phyloP scores from a whole-genome alignment of 495 filamentous ascomycete genomes.

The Penicillium paradoxum region DNA sequence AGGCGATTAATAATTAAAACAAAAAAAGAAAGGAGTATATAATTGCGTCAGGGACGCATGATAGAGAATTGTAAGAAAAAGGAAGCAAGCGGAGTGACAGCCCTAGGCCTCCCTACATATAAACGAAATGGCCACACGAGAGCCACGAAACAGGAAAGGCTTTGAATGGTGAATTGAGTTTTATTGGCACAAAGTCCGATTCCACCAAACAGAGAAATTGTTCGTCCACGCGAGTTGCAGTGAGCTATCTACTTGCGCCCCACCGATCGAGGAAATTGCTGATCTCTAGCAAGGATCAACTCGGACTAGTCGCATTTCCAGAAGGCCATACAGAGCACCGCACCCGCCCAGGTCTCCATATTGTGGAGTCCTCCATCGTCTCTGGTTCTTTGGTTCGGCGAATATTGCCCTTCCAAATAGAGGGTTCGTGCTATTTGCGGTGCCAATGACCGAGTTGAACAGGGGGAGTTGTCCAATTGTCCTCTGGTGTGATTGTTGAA shows the following conservation, averaged over 20 bases:
- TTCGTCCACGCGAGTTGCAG: background rate
- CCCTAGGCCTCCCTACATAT: slow-evolving; percentile 4
- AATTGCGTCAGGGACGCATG: slow-evolving; percentile 1
- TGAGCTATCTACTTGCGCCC: slow-evolving; percentile 7
- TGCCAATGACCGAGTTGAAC: too few species aligned
- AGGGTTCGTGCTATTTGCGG: background rate
- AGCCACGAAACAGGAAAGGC: background rate
- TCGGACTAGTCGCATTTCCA: background rate
- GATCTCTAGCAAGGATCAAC: slow-evolving; percentile 17
- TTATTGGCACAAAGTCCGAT: background rate
- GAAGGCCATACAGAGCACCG: background rate
- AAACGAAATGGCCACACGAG: background rate
- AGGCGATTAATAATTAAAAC: background rate
- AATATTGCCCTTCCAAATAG: slow-evolving; percentile 7
- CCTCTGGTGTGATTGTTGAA: background rate
- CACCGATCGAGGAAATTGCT: slow-evolving; percentile 14
- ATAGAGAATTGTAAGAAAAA: background rate
- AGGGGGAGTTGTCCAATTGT: too few species aligned
- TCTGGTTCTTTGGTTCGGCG: background rate
- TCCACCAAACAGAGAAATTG: background rate
- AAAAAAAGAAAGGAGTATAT: background rate
- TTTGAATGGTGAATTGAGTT: background rate
- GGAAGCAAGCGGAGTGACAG: background rate
- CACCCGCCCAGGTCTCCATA: background rate
- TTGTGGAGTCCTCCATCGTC: slow-evolving; percentile 5